phyloP scores from a whole-genome alignment of 257 asterid genomes.

The Gardenia jasminoides region DNA sequence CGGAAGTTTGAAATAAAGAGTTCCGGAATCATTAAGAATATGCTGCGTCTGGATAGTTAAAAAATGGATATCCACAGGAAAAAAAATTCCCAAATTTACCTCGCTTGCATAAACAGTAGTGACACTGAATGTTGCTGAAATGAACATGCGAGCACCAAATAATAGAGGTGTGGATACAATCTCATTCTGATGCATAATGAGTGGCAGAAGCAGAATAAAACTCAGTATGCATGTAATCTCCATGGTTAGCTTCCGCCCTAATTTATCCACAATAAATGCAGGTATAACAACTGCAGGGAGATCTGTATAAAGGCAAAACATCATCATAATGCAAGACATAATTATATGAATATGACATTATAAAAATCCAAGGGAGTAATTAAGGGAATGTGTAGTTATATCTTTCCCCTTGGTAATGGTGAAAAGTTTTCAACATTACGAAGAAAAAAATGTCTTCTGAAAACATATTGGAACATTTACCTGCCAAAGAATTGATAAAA shows the following conservation, averaged over 20 bases:
- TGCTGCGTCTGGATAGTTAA: neutral
- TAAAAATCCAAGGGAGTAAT: neutral
- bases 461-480: conserved; percentile 18
- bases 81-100: conserved; percentile 30
- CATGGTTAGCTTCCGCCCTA: conserved; percentile 63
- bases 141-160: conserved; percentile 64
- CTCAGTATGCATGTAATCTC: conserved; percentile 37
- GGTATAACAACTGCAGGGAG: conserved; percentile 50
- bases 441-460: too few relatives aligned
- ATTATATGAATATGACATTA: neutral
- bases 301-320: conserved; percentile 32
- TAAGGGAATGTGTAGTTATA: too few relatives aligned
- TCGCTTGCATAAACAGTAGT: conserved; percentile 57
- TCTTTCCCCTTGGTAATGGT: too few relatives aligned
- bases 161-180: conserved; percentile 36
- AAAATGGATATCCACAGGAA: neutral
- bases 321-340: neutral
- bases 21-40: neutral
- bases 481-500: conserved; percentile 63
- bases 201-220: conserved; percentile 52
- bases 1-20: too few relatives aligned
- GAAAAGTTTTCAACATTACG: too few relatives aligned
- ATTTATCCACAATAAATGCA: conserved; percentile 50
- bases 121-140: conserved; percentile 43
- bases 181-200: conserved; percentile 42